Evolutionary conservation across 306 rosid species (phyloP).

Genomic region (Glycine soja): DNA sequence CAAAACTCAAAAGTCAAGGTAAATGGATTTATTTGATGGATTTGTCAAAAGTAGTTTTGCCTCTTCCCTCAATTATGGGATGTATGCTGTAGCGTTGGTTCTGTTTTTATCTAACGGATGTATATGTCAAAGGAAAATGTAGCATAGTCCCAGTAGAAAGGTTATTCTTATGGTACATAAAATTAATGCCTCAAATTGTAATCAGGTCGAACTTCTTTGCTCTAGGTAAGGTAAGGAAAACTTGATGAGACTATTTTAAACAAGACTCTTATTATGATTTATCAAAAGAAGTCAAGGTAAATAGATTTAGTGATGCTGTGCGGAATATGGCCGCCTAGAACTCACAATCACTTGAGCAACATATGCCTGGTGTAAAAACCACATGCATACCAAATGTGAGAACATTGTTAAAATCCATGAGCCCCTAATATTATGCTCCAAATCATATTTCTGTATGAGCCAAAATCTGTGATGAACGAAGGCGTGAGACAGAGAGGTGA

Average conservation of each 20-base stretch:
- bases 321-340: no score
- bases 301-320: background rate
- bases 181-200: background rate
- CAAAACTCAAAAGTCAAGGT: no score
- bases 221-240: background rate
- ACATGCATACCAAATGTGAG: background rate
- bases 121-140: no score
- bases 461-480: background rate
- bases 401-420: background rate
- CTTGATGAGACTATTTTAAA: background rate
- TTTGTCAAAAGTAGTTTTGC: no score
- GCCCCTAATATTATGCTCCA: no score
- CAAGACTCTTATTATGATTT: background rate
- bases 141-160: no score
- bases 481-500: background rate
- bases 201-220: background rate
- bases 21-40: no score
- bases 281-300: background rate
- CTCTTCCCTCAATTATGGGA: no score
- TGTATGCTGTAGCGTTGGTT: no score
- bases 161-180: background rate
- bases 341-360: no score
- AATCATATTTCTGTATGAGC: background rate
- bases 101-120: no score
- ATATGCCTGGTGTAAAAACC: background rate